Percentiles rank a stretch among this genome's conserved stretches.
Evolutionary conservation across 1,284 basidiomycete genomes (phyloP).

Genomic region (Cryptococcus floricola): DNA sequence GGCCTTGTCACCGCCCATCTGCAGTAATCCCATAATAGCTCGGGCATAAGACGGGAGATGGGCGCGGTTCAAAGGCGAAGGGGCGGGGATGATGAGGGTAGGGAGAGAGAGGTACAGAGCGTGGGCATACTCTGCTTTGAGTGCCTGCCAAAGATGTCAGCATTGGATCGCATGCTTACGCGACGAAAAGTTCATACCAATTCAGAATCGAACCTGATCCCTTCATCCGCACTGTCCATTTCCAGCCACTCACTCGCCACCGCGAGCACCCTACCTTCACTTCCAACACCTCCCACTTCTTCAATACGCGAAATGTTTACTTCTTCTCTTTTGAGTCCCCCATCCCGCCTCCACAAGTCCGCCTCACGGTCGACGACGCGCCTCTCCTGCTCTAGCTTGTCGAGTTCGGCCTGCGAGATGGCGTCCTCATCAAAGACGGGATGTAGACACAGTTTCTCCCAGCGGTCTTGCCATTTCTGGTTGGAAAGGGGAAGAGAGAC

Average conservation of each 20-base stretch:
- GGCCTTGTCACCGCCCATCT: constrained; percentile 54
- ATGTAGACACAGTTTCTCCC: constrained; percentile 79
- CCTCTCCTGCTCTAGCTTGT: constrained; percentile 44
- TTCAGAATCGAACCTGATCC: constrained; percentile 93
- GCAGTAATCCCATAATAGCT: constrained; percentile 73
- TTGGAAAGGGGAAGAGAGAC: constrained; percentile 85
- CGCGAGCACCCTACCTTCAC: constrained; percentile 55
- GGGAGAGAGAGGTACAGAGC: constrained; percentile 86
- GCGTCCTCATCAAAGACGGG: constrained; percentile 50
- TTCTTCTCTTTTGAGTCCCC: constrained; percentile 75
- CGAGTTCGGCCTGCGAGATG: constrained; percentile 1
- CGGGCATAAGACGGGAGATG: constrained; percentile 89
- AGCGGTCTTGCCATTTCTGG: constrained; percentile 76
- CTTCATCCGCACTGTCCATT: constrained; percentile 86
- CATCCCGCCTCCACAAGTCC: constrained; percentile 81
- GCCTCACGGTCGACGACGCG: constrained; percentile 65
- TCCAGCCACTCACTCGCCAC: constrained; percentile 92
- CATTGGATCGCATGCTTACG: no score
- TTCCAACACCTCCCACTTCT: constrained; percentile 62
- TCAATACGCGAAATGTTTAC: constrained; percentile 83
- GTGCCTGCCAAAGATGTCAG: constrained; percentile 58
- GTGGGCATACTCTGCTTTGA: constrained; percentile 89
- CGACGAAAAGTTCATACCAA: constrained; percentile 53
- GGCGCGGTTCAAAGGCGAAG: constrained; percentile 68
- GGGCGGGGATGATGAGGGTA: constrained; percentile 79